Evolutionary conservation across 1,139 yeast genomes (phyloP).

Genomic region (Hemisphaericaspora xylofermentans): DNA sequence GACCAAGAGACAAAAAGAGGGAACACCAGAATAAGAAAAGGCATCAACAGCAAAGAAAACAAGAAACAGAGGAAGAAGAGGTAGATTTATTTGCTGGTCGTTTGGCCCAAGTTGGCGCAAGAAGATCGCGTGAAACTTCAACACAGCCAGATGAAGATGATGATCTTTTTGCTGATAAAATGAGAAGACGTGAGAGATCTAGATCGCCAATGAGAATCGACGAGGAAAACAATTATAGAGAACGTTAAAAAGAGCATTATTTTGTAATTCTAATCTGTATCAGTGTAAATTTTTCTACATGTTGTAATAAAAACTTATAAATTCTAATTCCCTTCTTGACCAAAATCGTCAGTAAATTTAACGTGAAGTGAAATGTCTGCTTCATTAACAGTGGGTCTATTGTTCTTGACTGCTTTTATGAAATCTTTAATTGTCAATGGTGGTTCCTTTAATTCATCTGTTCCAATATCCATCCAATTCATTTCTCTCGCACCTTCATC

Average conservation of each 20-base stretch:
- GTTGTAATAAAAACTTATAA: neutral
- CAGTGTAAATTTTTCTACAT: neutral
- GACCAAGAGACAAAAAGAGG: slow-evolving; percentile 12
- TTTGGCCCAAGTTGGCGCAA: slow-evolving; percentile 7
- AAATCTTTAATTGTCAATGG: slow-evolving; percentile 88
- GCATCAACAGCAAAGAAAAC: neutral
- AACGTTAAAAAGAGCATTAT: slow-evolving; percentile 6
- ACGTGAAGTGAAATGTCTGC: slow-evolving; percentile 79
- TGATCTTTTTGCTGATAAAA: slow-evolving; percentile 39
- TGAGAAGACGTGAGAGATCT: slow-evolving; percentile 17
- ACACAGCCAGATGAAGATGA: slow-evolving; percentile 26
- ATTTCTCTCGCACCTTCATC: slow-evolving; percentile 81
- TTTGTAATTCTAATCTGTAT: neutral
- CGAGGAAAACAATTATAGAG: slow-evolving; percentile 9
- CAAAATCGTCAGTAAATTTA: slow-evolving; percentile 90
- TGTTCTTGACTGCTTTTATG: slow-evolving; percentile 84
- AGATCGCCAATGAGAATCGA: slow-evolving; percentile 19
- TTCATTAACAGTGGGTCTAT: slow-evolving; percentile 92
- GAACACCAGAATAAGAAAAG: slow-evolving; percentile 10
- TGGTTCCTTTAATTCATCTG: slow-evolving; percentile 89
- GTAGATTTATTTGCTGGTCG: slow-evolving; percentile 17
- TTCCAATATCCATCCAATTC: slow-evolving; percentile 90
- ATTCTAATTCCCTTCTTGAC: slow-evolving; percentile 84
- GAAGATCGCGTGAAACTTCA: slow-evolving; percentile 9
- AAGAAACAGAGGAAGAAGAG: slow-evolving; percentile 22